Percentiles rank a stretch among this genome's conserved stretches.
These are phyloP conservation scores for Lactarius vividus DNA, from an alignment of 768 basidiomycete species.

Conservation along the genomic window DNA sequence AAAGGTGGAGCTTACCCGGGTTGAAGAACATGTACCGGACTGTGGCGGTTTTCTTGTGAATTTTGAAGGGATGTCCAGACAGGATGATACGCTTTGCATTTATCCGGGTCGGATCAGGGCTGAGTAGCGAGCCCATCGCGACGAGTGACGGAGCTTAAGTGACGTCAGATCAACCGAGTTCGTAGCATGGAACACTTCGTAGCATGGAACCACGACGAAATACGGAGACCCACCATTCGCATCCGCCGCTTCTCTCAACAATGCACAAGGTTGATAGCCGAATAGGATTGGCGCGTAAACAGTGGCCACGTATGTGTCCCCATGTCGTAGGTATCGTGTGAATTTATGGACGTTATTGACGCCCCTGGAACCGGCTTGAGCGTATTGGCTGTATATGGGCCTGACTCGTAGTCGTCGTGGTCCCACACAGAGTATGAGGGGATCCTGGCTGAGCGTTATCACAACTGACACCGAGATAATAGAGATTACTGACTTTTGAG, in stretches of 20 bases:
- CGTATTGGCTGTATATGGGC: conserved; percentile 91
- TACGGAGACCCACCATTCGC: conserved; percentile 50
- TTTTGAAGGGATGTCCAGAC: conserved; percentile 94
- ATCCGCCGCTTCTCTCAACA: conserved; percentile 69
- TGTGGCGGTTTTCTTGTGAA: conserved; percentile 96
- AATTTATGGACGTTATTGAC: conserved; percentile 98
- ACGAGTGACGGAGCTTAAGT: conserved; percentile 73
- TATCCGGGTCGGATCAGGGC: conserved; percentile 87
- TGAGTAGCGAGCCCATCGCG: conserved; percentile 83
- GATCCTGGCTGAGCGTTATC: conserved; percentile 54
- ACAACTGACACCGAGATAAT: background rate
- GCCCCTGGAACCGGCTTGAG: conserved; percentile 85
- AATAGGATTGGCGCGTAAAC: conserved; percentile 87
- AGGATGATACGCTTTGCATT: conserved; percentile 92
- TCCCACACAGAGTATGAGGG: conserved; percentile 84
- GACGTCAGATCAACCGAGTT: conserved; percentile 12
- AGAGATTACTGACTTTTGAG: conserved; percentile 64
- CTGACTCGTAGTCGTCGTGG: conserved; percentile 81
- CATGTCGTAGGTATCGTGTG: conserved; percentile 85
- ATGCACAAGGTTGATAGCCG: conserved; percentile 76
- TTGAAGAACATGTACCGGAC: conserved; percentile 99
- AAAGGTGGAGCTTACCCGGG: conserved; percentile 47
- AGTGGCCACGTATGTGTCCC: conserved; percentile 78
- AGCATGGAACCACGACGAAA: conserved; percentile 6
- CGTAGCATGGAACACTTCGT: background rate